Base-by-base conservation (phyloP, 2,329 filamentous ascomycete genomes). In the Curvularia eragrostidis region DNA sequence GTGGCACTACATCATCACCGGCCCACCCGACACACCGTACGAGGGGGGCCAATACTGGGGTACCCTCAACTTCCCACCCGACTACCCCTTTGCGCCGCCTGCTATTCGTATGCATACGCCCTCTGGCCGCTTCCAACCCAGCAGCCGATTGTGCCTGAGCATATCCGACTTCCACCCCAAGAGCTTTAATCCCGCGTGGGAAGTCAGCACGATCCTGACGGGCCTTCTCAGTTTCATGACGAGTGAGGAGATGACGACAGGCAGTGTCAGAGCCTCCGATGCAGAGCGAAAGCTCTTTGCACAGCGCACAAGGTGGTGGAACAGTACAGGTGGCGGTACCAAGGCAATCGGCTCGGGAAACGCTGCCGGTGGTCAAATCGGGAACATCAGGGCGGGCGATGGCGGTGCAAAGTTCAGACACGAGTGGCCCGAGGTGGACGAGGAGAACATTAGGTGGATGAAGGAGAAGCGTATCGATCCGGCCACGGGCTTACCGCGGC, bases 41-140 rank as follows among this genome's bases (percentile, higher is more conserved):
- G 87, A 96, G 70, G 88, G 89, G 73, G 95, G 95, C 44, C 95
- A 99, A 78, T 99, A 98, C 82, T 99, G 95, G 95, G 95, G 95
- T 47, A 97, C 94, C 1, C 84, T 99, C 49, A 89, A 96, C 65
- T 99, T 99, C 78, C 95, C 95, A 15, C 87, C 93, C 8, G 93
- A 97, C 82, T 99, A 99, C 76, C 95, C 95, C 24, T 99, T 97
- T 78, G 94, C 93, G 12, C 95, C 95, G 30, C 95, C 95, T 4
- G 93, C 95, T 2, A 99, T 99, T 78, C 92, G 94, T 74, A 99
- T 99, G 95, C 95, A 98, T 82, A 99, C 95, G 0, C 95, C 95
- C 1, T 94, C 90, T 12, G 95, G 95, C 58, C 91, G 95, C 73
- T 99, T 99, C 80, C 92, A 97, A 76, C 92, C 93, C 2, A 95